Evolutionary conservation across 1,284 basidiomycete species (phyloP).

Genomic region (Abortiporus biennis): DNA sequence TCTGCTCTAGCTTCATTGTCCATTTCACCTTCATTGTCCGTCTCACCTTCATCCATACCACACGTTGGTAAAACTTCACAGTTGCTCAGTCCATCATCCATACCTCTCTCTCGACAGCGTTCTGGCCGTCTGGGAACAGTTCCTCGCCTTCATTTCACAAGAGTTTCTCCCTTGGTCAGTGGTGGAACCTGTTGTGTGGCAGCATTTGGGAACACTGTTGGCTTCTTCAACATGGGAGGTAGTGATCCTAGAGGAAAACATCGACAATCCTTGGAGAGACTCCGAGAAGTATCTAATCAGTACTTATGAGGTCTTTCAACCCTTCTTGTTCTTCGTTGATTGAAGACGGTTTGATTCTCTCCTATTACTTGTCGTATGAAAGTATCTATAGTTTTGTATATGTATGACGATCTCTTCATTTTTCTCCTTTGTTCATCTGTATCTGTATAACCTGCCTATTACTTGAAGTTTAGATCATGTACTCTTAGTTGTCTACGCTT

Average conservation of each 20-base stretch:
- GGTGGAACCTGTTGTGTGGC: conserved; percentile 48
- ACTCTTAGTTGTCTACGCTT: too few relatives aligned
- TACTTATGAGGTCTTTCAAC: too few relatives aligned
- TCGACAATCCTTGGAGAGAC: background rate
- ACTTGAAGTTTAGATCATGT: too few relatives aligned
- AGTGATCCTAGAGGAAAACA: background rate
- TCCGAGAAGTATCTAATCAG: background rate
- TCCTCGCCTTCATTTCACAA: conserved; percentile 72
- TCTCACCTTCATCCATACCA: conserved; percentile 11
- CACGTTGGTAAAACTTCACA: too few relatives aligned
- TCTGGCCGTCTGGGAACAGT: conserved; percentile 14
- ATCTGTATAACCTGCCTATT: too few relatives aligned
- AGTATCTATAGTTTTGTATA: too few relatives aligned
- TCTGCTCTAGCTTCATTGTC: conserved; percentile 44
- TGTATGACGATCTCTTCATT: too few relatives aligned
- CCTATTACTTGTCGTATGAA: too few relatives aligned
- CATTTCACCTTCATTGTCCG: conserved; percentile 2
- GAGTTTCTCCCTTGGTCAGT: conserved; percentile 57
- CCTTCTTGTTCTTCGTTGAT: too few relatives aligned
- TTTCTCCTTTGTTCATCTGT: too few relatives aligned
- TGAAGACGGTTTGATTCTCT: too few relatives aligned
- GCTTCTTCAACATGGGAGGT: conserved; percentile 38
- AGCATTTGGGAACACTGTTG: conserved; percentile 78
- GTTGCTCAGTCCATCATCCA: background rate
- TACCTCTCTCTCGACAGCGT: conserved; percentile 13